Base-by-base conservation (phyloP, 768 basidiomycete genomes). In the Suillus clintonianus region DNA sequence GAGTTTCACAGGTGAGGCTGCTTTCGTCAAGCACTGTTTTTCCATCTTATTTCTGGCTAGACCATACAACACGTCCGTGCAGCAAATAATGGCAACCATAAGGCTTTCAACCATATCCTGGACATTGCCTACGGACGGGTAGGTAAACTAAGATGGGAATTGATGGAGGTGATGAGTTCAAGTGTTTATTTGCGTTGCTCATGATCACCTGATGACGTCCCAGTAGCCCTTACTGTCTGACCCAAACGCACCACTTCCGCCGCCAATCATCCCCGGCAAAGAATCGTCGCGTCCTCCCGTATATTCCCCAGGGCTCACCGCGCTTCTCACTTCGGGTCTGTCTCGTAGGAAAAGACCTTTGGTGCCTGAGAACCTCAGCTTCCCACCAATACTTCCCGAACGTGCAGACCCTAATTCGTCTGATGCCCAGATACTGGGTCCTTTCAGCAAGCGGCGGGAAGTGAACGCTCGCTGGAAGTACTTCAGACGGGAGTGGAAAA, bases 121-220 rank as follows among this genome's bases (percentile, higher is more conserved):
- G 84, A 88, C 66, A 68, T 87, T 34, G 92, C 92, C 32, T 94
- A 92, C 74, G 92, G 91, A 36, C 81, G 92, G 63, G 86, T 85
- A 67, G 92, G 92, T 27, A 89, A 83, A 70, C 74, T 94, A 17
- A 85, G 81, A 68, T 83, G 85, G 77, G 89, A 92, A 68, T 73
- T 93, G 48, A 77, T 92, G 74, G 73, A 88, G 78, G 92, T 91
- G 67, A 65, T 51, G 47, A 42, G 45, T 30, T 24, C 62, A 59
- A n/a, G 19, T 43, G 32, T 51, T 37, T 32, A 27, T 34, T 57
- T 59, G 19, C 59, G 50, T 39, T 19, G 39, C 56, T 27, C 39
- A 13, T 59, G 17, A 60, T 63, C 37, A 30, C 60, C 62, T 68
- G 56, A 69, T 59, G 14, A 56, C 48, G 42, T 50, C 63, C 10